These are phyloP conservation scores for Exobasidium cylindrosporum DNA, from an alignment of 1,284 basidiomycete species.

Conservation along the genomic window DNA sequence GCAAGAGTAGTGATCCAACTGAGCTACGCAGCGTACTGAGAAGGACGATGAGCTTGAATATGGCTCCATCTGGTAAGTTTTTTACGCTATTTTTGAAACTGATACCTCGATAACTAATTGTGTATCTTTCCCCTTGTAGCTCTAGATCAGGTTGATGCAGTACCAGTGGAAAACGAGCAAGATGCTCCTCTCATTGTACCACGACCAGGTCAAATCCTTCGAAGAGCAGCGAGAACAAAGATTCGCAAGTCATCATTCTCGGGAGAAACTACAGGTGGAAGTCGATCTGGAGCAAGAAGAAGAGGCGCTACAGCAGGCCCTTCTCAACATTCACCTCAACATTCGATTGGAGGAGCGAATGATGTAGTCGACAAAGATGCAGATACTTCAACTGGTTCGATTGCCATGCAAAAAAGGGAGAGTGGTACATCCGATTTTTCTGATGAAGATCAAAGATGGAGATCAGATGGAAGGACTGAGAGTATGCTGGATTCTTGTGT, in stretches of 20 bases:
- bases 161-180: conserved; percentile 62
- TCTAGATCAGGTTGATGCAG: conserved; percentile 23
- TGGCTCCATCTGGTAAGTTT: conserved; percentile 14
- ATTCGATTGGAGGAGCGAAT: neutral
- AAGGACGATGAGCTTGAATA: conserved; percentile 77
- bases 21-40: conserved; percentile 76
- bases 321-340: neutral
- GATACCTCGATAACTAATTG: neutral
- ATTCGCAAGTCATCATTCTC: conserved; percentile 81
- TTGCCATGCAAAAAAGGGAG: conserved; percentile 1
- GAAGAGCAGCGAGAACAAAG: conserved; percentile 87
- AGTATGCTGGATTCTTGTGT: conserved; percentile 44
- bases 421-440: conserved; percentile 13
- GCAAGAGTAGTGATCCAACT: conserved; percentile 74
- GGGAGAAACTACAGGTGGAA: conserved; percentile 65
- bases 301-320: neutral
- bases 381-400: conserved; percentile 7
- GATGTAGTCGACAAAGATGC: neutral
- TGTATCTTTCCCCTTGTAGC: conserved; percentile 12
- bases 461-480: conserved; percentile 40
- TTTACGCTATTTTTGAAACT: conserved; percentile 9
- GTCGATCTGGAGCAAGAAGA: conserved; percentile 12
- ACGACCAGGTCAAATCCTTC: conserved; percentile 80
- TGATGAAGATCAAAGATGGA: conserved; percentile 20
- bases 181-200: conserved; percentile 86